Conservation (phyloP, 345 rosid species). For the Xanthoceras sorbifolium region DNA sequence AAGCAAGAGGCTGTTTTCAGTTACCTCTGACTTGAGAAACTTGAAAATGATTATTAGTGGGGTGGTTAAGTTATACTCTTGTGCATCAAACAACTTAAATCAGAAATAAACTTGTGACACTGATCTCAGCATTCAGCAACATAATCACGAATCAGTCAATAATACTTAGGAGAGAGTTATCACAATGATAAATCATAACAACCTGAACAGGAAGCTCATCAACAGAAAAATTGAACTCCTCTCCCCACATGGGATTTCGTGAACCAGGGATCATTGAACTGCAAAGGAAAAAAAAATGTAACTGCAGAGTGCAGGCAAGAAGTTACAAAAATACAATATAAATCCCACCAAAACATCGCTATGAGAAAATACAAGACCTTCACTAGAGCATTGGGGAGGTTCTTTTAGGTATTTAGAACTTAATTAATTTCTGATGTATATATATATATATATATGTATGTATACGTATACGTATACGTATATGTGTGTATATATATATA, state of each 20-base stretch:
- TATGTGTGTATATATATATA: too few species aligned
- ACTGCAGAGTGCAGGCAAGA: not conserved
- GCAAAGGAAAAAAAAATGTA: slow-evolving; percentile 24
- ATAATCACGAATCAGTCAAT: not conserved
- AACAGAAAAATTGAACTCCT: slow-evolving; percentile 87
- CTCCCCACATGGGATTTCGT: slow-evolving; percentile 99
- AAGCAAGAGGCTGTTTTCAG: not conserved
- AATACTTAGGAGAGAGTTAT: not conserved
- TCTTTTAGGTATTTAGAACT: not conserved
- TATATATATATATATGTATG: too few species aligned
- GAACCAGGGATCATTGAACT: slow-evolving; percentile 99
- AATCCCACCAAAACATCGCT: not conserved
- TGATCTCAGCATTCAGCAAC: slow-evolving; percentile 16
- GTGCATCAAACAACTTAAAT: not conserved
- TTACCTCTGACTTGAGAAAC: not conserved
- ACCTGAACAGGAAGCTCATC: slow-evolving; percentile 96
- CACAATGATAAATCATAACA: slow-evolving; percentile 21
- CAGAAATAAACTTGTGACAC: not conserved
- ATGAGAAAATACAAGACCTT: not conserved
- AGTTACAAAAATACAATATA: not conserved
- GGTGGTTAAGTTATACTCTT: not conserved
- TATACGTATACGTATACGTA: too few species aligned
- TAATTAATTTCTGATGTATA: not conserved
- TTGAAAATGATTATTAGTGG: not conserved
- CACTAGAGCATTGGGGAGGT: not conserved